These are phyloP conservation scores for Coprinopsis strossmayeri DNA, from an alignment of 768 basidiomycete genomes.

Conservation along the genomic window DNA sequence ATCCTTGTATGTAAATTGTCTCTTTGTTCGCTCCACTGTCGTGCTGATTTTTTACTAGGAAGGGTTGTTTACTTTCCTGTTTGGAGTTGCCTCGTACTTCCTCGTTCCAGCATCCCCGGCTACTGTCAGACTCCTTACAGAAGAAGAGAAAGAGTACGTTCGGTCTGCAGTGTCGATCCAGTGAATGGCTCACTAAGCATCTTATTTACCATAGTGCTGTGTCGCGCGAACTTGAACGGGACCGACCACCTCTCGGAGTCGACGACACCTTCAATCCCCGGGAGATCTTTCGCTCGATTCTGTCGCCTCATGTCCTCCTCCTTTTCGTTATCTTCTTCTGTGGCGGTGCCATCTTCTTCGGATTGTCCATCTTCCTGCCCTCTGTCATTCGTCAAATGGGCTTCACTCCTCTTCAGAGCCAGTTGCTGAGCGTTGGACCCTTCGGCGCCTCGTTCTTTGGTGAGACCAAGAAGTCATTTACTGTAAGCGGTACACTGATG, in stretches of 20 bases:
- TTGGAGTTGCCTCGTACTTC: conserved; percentile 38
- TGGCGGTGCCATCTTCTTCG: conserved; percentile 28
- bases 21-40: not conserved
- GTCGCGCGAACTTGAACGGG: conserved; percentile 23
- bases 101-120: conserved; percentile 27
- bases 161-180: not conserved
- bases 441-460: conserved; percentile 30
- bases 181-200: not conserved
- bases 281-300: conserved; percentile 24
- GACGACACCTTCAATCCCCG: conserved; percentile 24
- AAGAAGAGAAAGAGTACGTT: conserved; percentile 27
- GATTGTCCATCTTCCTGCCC: conserved; percentile 29
- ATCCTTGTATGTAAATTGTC: conserved; percentile 17
- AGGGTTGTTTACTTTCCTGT: conserved; percentile 44
- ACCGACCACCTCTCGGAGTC: conserved; percentile 24
- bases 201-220: conserved; percentile 17
- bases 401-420: conserved; percentile 24
- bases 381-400: conserved; percentile 32
- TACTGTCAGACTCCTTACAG: conserved; percentile 22
- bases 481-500: too few relatives aligned
- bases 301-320: conserved; percentile 28
- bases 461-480: too few relatives aligned
- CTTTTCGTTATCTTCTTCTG: conserved; percentile 29
- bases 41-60: conserved; percentile 16
- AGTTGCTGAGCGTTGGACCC: conserved; percentile 31